A percentile compares a stretch with the other conserved stretches of the same genome.
phyloP scores from a whole-genome alignment of 2,329 filamentous ascomycete genomes.

The Fusarium sulawesiense region DNA sequence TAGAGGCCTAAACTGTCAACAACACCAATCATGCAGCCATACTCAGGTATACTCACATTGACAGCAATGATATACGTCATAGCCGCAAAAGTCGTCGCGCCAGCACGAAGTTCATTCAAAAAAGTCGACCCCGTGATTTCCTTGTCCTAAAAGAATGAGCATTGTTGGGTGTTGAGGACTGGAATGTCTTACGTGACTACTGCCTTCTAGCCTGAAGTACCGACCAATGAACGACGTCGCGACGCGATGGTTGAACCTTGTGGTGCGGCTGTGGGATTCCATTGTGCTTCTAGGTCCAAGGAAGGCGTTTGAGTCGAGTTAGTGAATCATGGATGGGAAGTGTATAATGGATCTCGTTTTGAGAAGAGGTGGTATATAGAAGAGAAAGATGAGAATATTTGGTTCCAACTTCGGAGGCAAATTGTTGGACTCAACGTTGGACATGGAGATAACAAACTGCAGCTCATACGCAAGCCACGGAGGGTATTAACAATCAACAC shows the following conservation, averaged over 20 bases:
- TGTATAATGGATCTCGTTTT: too few species aligned
- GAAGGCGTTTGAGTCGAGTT: background rate
- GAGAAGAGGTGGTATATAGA: background rate
- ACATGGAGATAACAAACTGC: background rate
- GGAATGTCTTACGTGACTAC: conserved; percentile 24
- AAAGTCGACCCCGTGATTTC: conserved; percentile 68
- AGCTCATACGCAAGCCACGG: background rate
- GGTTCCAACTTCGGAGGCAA: too few species aligned
- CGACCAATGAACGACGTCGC: conserved; percentile 26
- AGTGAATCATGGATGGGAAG: too few species aligned
- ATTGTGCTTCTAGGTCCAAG: conserved; percentile 6
- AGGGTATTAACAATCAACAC: background rate
- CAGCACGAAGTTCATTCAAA: conserved; percentile 71
- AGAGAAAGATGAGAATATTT: background rate
- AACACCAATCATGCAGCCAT: background rate
- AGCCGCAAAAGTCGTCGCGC: conserved; percentile 63
- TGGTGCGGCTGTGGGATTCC: background rate
- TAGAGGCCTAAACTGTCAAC: conserved; percentile 13
- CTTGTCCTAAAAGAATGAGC: conserved; percentile 40
- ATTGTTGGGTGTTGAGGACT: background rate
- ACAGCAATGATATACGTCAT: conserved; percentile 47
- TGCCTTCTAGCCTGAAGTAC: conserved; percentile 33
- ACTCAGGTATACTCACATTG: conserved; percentile 24
- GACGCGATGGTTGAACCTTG: conserved; percentile 14
- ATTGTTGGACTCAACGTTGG: background rate